A percentile compares a stretch with the other conserved stretches of the same genome.
phyloP scores from a whole-genome alignment of 2,329 filamentous ascomycete species.

The Fonsecaea pedrosoi region DNA sequence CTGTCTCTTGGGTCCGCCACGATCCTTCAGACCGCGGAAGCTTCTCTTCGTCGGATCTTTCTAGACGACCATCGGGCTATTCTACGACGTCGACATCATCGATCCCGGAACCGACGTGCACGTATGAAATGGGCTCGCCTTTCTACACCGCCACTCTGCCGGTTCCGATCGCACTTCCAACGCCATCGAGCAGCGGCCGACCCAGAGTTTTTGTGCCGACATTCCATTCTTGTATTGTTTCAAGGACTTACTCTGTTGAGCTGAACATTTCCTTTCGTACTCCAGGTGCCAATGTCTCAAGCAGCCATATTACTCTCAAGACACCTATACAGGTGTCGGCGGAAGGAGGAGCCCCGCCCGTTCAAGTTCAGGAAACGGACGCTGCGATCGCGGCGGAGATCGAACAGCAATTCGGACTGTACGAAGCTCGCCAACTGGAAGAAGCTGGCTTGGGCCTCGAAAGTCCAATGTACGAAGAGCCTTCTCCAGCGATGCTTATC shows the following conservation, averaged over 20 bases:
- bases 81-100: slow-evolving; percentile 37
- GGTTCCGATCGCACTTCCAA: slow-evolving; percentile 67
- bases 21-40: slow-evolving; percentile 44
- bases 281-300: slow-evolving; percentile 52
- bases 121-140: slow-evolving; percentile 48
- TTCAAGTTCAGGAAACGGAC: slow-evolving; percentile 24
- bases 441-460: slow-evolving; percentile 28
- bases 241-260: slow-evolving; percentile 68
- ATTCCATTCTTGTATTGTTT: slow-evolving; percentile 72
- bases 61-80: slow-evolving; percentile 37
- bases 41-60: slow-evolving; percentile 52
- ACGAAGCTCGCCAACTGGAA: slow-evolving; percentile 29
- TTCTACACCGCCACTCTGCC: slow-evolving; percentile 70
- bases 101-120: slow-evolving; percentile 43
- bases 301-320: slow-evolving; percentile 49
- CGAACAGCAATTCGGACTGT: slow-evolving; percentile 36
- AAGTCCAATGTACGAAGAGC: slow-evolving; percentile 34
- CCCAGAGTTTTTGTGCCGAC: slow-evolving; percentile 65
- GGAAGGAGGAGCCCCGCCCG: slow-evolving; percentile 32
- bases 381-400: slow-evolving; percentile 35
- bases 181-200: slow-evolving; percentile 15
- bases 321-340: slow-evolving; percentile 53
- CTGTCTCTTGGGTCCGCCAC: slow-evolving; percentile 64
- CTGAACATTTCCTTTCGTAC: slow-evolving; percentile 62
- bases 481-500: slow-evolving; percentile 5